phyloP scores from a whole-genome alignment of 2,329 filamentous ascomycete species.

The Dryadomyces quercus-mongolicae region DNA sequence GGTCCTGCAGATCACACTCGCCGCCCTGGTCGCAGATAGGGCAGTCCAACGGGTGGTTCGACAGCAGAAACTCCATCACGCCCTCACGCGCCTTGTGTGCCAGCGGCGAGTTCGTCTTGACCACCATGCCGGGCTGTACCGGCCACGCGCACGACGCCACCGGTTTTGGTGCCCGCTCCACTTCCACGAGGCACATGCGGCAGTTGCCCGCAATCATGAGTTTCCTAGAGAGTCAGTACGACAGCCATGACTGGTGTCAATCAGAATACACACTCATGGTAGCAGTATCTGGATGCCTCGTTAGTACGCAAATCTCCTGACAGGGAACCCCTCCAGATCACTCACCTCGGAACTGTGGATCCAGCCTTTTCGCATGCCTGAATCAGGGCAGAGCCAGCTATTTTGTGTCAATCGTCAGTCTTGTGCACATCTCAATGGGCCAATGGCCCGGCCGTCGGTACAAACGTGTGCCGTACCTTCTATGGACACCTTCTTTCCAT shows the following conservation, averaged over 20 bases:
- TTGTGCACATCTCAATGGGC: neutral
- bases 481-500: constrained; percentile 97
- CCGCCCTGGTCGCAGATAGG: constrained; percentile 98
- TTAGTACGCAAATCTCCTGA: constrained; percentile 17
- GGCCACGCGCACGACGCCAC: constrained; percentile 98
- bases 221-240: constrained; percentile 45
- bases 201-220: constrained; percentile 99
- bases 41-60: constrained; percentile 93
- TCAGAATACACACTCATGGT: constrained; percentile 60
- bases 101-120: constrained; percentile 94
- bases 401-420: constrained; percentile 15
- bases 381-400: constrained; percentile 92
- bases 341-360: constrained; percentile 70
- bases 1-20: constrained; percentile 97
- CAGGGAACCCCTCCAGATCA: constrained; percentile 6
- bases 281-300: constrained; percentile 69
- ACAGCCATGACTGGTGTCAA: too few species aligned
- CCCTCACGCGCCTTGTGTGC: constrained; percentile 97
- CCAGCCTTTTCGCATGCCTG: constrained; percentile 99
- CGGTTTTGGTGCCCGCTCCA: constrained; percentile 90
- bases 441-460: constrained; percentile 5
- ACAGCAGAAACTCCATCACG: constrained; percentile 96
- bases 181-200: constrained; percentile 98
- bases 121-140: constrained; percentile 95
- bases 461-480: constrained; percentile 53